Percentiles rank a stretch among this genome's conserved stretches.
Evolutionary conservation across 1,139 yeast genomes (phyloP).

Genomic region (Geotrichum histeridarum): DNA sequence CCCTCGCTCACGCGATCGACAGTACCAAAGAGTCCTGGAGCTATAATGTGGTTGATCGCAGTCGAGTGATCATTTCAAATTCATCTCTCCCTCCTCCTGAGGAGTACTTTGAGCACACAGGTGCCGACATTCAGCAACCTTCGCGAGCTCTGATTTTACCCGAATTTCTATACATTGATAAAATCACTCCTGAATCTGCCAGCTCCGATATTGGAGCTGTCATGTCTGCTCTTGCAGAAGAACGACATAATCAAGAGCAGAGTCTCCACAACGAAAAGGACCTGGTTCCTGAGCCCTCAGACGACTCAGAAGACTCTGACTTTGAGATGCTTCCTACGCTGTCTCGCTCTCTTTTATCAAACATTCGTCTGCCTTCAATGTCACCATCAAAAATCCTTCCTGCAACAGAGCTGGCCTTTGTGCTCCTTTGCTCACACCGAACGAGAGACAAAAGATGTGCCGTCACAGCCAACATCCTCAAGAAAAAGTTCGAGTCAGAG

Average conservation of each 20-base stretch:
- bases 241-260: conserved; percentile 8
- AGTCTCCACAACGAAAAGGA: background rate
- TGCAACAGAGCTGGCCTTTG: conserved; percentile 42
- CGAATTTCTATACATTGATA: conserved; percentile 63
- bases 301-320: conserved; percentile 1
- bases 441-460: conserved; percentile 94
- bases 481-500: conserved; percentile 68
- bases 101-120: conserved; percentile 27
- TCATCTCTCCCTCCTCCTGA: conserved; percentile 34
- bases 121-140: conserved; percentile 20
- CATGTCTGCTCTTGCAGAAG: conserved; percentile 29
- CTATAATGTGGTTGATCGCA: conserved; percentile 22
- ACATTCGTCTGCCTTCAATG: background rate
- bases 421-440: conserved; percentile 80
- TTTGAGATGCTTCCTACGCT: background rate
- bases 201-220: conserved; percentile 44
- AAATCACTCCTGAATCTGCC: conserved; percentile 46
- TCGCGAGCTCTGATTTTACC: conserved; percentile 58
- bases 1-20: conserved; percentile 49
- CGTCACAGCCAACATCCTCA: conserved; percentile 87
- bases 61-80: conserved; percentile 35
- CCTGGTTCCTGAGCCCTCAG: background rate
- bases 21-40: conserved; percentile 3
- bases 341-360: background rate
- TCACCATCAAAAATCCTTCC: conserved; percentile 3